A percentile compares a stretch with the other conserved stretches of the same genome.
Evolutionary conservation across 345 rosid species (phyloP).

Genomic region (Camelina hispida): DNA sequence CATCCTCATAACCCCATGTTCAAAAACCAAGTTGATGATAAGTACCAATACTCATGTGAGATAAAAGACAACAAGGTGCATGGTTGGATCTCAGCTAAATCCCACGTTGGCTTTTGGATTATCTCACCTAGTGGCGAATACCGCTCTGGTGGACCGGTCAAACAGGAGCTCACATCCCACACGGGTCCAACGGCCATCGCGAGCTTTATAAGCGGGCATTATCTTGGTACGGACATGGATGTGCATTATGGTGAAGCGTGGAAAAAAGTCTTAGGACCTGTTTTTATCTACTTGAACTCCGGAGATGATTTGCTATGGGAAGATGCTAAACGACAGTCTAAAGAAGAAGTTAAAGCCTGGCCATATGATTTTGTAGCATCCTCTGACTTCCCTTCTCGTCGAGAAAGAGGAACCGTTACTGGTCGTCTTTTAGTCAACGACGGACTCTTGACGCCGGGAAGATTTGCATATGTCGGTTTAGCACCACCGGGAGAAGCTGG

Average conservation of each 20-base stretch:
- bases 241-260: constrained; percentile 70
- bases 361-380: constrained; percentile 66
- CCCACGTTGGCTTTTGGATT: constrained; percentile 79
- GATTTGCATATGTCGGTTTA: constrained; percentile 71
- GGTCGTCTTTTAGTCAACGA: constrained; percentile 48
- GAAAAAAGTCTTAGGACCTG: constrained; percentile 88
- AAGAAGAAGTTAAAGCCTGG: constrained; percentile 60
- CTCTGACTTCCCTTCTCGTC: constrained; percentile 50
- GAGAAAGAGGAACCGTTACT: constrained; percentile 47
- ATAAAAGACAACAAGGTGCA: constrained; percentile 64
- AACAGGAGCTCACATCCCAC: constrained; percentile 88
- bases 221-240: constrained; percentile 66
- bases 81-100: constrained; percentile 69
- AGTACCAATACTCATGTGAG: constrained; percentile 65
- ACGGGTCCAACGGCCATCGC: constrained; percentile 67
- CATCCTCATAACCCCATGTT: constrained; percentile 67
- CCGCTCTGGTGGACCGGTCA: constrained; percentile 68
- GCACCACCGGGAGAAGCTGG: constrained; percentile 75
- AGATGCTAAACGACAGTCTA: constrained; percentile 76
- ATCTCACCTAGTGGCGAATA: constrained; percentile 78
- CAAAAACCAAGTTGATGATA: constrained; percentile 88
- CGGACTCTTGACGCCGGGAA: constrained; percentile 45
- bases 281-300: constrained; percentile 69
- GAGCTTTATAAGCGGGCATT: constrained; percentile 82
- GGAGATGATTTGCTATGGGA: constrained; percentile 54